Evolutionary conservation across 2,329 filamentous ascomycete genomes (phyloP).

Genomic region (Xylaria hypoxylon): DNA sequence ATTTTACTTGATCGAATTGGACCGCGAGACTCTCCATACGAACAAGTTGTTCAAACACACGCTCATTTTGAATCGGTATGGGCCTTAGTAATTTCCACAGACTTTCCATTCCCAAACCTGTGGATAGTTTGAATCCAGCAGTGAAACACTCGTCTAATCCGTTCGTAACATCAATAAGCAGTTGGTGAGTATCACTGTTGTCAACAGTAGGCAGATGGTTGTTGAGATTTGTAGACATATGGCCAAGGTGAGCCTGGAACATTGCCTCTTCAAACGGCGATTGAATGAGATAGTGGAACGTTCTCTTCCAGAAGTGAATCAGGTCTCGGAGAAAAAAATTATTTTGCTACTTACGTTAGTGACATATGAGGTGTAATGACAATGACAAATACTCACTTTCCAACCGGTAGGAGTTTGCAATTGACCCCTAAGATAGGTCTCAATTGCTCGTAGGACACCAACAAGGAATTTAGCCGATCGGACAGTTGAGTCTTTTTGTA

Average conservation of each 20-base stretch:
- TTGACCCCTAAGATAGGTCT: slow-evolving; percentile 57
- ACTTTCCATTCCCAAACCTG: slow-evolving; percentile 81
- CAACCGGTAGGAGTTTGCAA: slow-evolving; percentile 47
- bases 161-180: slow-evolving; percentile 56
- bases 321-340: slow-evolving; percentile 54
- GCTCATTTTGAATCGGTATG: slow-evolving; percentile 61
- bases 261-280: slow-evolving; percentile 69
- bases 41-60: slow-evolving; percentile 59
- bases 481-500: slow-evolving; percentile 71
- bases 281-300: slow-evolving; percentile 59
- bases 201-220: slow-evolving; percentile 46
- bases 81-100: slow-evolving; percentile 82
- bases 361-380: neutral
- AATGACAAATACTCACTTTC: slow-evolving; percentile 46
- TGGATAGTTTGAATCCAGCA: slow-evolving; percentile 76
- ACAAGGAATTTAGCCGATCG: slow-evolving; percentile 64
- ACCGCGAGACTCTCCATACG: slow-evolving; percentile 67
- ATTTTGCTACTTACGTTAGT: slow-evolving; percentile 47
- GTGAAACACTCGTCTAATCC: slow-evolving; percentile 70
- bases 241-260: slow-evolving; percentile 72
- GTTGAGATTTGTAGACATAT: slow-evolving; percentile 60
- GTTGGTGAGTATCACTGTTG: slow-evolving; percentile 49
- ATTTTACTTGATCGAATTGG: slow-evolving; percentile 71
- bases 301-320: slow-evolving; percentile 67
- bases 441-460: slow-evolving; percentile 56